These are phyloP conservation scores for Arthrobotrys entomopaga DNA, from an alignment of 2,329 filamentous ascomycete genomes.

Conservation along the genomic window DNA sequence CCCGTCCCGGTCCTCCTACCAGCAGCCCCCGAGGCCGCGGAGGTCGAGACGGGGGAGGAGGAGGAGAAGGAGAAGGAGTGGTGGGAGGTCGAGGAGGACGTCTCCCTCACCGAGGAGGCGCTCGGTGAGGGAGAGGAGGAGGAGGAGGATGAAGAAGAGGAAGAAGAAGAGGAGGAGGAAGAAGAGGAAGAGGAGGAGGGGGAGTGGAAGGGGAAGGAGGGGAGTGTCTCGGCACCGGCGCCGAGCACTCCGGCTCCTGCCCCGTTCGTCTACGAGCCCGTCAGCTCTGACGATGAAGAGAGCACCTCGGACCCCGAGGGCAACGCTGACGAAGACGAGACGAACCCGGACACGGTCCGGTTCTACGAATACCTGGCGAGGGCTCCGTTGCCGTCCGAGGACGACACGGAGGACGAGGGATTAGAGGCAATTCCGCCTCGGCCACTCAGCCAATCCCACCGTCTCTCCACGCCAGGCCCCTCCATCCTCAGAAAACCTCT, in stretches of 20 bases:
- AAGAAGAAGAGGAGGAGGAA: too few species aligned
- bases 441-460: background rate
- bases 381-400: background rate
- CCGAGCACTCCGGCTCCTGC: background rate
- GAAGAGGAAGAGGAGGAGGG: too few species aligned
- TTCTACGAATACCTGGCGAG: slow-evolving; percentile 8
- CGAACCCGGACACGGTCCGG: background rate
- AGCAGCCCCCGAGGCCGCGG: too few species aligned
- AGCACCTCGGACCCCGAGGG: background rate
- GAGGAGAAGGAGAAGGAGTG: too few species aligned
- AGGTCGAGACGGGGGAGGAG: too few species aligned
- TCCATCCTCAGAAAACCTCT: slow-evolving; percentile 1
- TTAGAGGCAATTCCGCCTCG: background rate
- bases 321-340: background rate
- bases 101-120: slow-evolving; percentile 5
- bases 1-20: too few species aligned
- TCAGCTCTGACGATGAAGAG: too few species aligned
- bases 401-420: slow-evolving; percentile 1
- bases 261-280: slow-evolving; percentile 4
- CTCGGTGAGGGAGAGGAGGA: background rate
- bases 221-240: background rate
- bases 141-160: background rate
- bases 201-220: background rate
- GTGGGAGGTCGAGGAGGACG: too few species aligned
- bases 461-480: background rate